phyloP scores from a whole-genome alignment of 306 rosid species.

The Quercus alba region DNA sequence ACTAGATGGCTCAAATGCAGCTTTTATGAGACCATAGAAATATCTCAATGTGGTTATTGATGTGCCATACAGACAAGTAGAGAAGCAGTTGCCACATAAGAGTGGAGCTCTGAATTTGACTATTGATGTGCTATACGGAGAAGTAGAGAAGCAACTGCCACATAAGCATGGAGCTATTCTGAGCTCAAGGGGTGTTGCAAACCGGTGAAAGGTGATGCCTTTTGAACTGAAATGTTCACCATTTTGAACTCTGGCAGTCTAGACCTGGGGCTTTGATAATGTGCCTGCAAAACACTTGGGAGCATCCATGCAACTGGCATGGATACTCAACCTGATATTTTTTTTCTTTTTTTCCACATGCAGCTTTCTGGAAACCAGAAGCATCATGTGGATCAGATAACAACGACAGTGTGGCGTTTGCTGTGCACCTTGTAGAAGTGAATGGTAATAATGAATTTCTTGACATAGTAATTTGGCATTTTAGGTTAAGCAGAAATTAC shows the following conservation, averaged over 20 bases:
- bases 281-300: not conserved
- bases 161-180: constrained; percentile 9
- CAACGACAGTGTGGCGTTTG: not conserved
- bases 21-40: not conserved
- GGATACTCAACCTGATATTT: not conserved
- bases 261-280: not conserved
- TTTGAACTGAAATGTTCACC: not conserved
- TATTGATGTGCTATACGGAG: not conserved
- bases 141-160: not conserved
- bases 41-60: not conserved
- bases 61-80: not conserved
- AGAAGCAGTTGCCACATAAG: constrained; percentile 4
- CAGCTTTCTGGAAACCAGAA: constrained; percentile 1
- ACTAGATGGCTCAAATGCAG: not conserved
- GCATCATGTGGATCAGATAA: not conserved
- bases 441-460: not conserved
- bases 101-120: not conserved
- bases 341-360: not conserved
- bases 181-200: constrained; percentile 1
- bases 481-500: not conserved
- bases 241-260: not conserved
- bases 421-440: not conserved
- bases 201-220: not conserved
- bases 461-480: not conserved
- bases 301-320: not conserved